phyloP scores from a whole-genome alignment of 2,329 filamentous ascomycete species.

The Ceratocystis colombiana region DNA sequence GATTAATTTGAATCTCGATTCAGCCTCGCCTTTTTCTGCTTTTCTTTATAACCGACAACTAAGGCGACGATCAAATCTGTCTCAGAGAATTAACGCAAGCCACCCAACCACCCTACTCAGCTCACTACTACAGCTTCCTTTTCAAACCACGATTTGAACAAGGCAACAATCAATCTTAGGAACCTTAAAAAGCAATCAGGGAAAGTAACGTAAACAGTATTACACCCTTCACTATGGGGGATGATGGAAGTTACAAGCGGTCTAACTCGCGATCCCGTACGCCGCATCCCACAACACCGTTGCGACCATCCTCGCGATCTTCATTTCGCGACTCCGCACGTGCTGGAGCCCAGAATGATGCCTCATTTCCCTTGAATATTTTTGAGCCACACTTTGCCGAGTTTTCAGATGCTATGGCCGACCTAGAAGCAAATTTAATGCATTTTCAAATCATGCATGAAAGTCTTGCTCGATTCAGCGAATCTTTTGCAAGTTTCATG shows the following conservation, averaged over 20 bases:
- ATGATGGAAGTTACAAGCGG: constrained; percentile 30
- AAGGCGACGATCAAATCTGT: not conserved
- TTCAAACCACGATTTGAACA: not conserved
- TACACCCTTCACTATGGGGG: constrained; percentile 26
- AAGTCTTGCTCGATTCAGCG: constrained; percentile 81
- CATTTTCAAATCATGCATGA: constrained; percentile 96
- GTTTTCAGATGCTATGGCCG: constrained; percentile 84
- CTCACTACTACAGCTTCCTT: not conserved
- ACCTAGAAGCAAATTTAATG: constrained; percentile 95
- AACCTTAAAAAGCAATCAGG: no score
- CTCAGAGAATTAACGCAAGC: not conserved
- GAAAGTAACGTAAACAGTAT: not conserved
- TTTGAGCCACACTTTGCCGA: constrained; percentile 90
- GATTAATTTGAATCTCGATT: not conserved
- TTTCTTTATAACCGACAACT: not conserved
- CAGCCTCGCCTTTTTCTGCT: not conserved
- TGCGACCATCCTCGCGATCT: constrained; percentile 79
- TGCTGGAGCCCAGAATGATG: constrained; percentile 41
- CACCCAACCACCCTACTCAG: not conserved
- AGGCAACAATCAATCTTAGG: no score
- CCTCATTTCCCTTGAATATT: constrained; percentile 60
- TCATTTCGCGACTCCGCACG: constrained; percentile 71
- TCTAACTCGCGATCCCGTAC: constrained; percentile 53
- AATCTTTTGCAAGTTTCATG: constrained; percentile 89
- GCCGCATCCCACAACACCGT: constrained; percentile 79